Conservation (phyloP, 352 stramenopile genomes). For the Phytopythium aichiense region DNA sequence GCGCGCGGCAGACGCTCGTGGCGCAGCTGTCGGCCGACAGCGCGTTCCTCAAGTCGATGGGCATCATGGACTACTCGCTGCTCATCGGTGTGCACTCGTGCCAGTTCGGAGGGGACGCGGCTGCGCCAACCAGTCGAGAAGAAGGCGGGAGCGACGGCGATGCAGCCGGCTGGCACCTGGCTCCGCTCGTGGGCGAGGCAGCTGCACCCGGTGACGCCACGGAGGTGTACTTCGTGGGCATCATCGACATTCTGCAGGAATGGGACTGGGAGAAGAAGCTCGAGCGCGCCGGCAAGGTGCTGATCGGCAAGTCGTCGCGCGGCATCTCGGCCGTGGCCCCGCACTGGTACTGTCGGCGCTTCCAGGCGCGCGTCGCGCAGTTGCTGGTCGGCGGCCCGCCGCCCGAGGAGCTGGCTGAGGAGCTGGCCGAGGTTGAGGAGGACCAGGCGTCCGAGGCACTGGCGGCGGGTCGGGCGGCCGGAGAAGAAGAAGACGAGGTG, state of each 20-base stretch:
- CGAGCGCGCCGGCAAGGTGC: slow-evolving; percentile 68
- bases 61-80: slow-evolving; percentile 81
- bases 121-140: slow-evolving; percentile 3
- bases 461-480: neutral
- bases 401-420: slow-evolving; percentile 19
- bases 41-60: slow-evolving; percentile 63
- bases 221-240: slow-evolving; percentile 79
- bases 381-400: slow-evolving; percentile 33
- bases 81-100: slow-evolving; percentile 71
- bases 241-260: slow-evolving; percentile 84
- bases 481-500: neutral
- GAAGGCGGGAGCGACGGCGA: neutral
- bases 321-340: slow-evolving; percentile 66
- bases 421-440: slow-evolving; percentile 20
- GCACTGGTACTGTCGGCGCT: slow-evolving; percentile 61
- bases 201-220: slow-evolving; percentile 19
- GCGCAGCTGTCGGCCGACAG: slow-evolving; percentile 47
- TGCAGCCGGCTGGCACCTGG: slow-evolving; percentile 18
- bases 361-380: slow-evolving; percentile 52
- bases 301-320: slow-evolving; percentile 56
- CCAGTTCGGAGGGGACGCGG: slow-evolving; percentile 17
- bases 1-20: slow-evolving; percentile 31
- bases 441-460: slow-evolving; percentile 9
- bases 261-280: slow-evolving; percentile 82
- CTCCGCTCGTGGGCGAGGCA: slow-evolving; percentile 18